These are phyloP conservation scores for Lumnitzera racemosa DNA, from an alignment of 345 rosid species.

Conservation along the genomic window DNA sequence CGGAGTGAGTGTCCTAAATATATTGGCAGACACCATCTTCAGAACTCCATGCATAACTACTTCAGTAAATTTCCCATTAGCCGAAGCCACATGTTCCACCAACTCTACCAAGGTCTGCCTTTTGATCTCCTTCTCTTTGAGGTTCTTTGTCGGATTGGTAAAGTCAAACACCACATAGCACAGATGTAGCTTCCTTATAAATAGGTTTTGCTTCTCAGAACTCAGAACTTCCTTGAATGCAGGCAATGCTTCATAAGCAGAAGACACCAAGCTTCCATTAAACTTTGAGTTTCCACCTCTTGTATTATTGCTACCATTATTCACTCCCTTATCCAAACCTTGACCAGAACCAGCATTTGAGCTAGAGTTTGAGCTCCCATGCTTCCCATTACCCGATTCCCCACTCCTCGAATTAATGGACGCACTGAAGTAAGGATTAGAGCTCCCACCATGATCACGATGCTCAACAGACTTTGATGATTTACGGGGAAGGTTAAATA, in stretches of 20 bases:
- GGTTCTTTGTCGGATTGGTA: constrained; percentile 17
- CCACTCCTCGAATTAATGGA: constrained; percentile 8
- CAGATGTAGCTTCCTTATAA: constrained; percentile 15
- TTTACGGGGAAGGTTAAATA: constrained; percentile 18
- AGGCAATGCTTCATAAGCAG: constrained; percentile 20
- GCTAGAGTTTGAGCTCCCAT: neutral
- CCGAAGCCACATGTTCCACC: constrained; percentile 18
- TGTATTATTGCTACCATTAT: constrained; percentile 9
- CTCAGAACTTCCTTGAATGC: constrained; percentile 17
- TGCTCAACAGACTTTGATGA: constrained; percentile 12
- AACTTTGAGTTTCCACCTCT: constrained; percentile 6
- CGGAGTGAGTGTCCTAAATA: constrained; percentile 11
- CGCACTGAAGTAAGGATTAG: constrained; percentile 5
- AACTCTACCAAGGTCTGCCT: constrained; percentile 17
- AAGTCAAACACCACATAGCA: constrained; percentile 11
- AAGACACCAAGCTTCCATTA: constrained; percentile 10
- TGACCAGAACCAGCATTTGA: constrained; percentile 6
- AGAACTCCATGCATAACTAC: constrained; percentile 15
- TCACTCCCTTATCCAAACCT: constrained; percentile 7
- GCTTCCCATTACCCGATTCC: constrained; percentile 3
- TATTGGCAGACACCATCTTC: constrained; percentile 13
- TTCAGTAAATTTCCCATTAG: constrained; percentile 15
- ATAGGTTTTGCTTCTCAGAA: constrained; percentile 17
- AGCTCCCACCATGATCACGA: constrained; percentile 11
- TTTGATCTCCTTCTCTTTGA: constrained; percentile 18